Evolutionary conservation across 78 protist genomes (phyloP), one percentile per base, ranked within the genome.

Genomic region (Planoprotostelium fungivorum): DNA sequence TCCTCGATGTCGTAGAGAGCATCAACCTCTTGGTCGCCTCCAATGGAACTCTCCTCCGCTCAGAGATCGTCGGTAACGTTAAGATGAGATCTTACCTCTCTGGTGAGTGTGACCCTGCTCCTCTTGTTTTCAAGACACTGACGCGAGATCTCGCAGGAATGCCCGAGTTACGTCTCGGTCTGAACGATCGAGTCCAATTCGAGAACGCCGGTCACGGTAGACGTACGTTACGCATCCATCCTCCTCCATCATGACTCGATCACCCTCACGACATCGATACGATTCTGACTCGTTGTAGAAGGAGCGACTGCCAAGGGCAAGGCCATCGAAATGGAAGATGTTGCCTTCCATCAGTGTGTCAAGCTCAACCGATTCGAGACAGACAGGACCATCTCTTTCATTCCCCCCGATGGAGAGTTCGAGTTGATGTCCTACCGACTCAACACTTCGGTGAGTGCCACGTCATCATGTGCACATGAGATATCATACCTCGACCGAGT

Each of bases 381-480:
- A 87, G 99, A 98, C 88, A 89, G 99, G 31, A 97, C 99, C 35
- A 98, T 99, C 90, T 96, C 99, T 34, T 99, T 99, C 94, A 95
- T 98, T 83, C 99, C 99, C 38, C 99, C 99, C 1, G 99, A 98
- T 73, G 99, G 99, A 37, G 98, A 96, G 88, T 99, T 99, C 86
- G 99, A 99, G 83, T 96, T 99, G 63, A 98, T 99, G 99, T 83
- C 96, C 0, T 99, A 99, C 88, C 97, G 99, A 31, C 95, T 99
- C 35, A 91, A 91, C 86, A 96, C 97, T 0, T 87, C 90, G 36
- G 93, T 51, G 16, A 25, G 73, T 51, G n/a, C n/a, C n/a, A n/a
- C n/a, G n/a, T n/a, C n/a, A n/a, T n/a, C n/a, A n/a, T n/a, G n/a
- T n/a, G n/a, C n/a, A n/a, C n/a, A n/a, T n/a, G n/a, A n/a, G n/a